Base-by-base conservation (phyloP, 108 stramenopile genomes). In the Schizochytrium sp. region DNA sequence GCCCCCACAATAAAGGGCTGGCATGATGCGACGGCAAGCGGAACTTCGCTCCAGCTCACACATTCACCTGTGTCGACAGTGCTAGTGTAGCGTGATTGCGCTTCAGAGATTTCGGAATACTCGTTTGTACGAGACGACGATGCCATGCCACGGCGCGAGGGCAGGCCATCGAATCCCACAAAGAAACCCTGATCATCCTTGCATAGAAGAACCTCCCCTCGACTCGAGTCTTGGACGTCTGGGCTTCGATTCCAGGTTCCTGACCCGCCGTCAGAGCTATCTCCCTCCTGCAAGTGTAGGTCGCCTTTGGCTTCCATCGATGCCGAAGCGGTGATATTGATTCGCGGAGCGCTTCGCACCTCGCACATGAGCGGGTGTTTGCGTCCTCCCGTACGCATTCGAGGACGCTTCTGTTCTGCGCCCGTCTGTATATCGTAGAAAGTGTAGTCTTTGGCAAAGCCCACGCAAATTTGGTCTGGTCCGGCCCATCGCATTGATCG, bases 291-390 rank as follows among this genome's bases (percentile, higher is more conserved):
- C n/a, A 3, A n/a, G 58, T 59, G 58, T 0, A 59, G 58, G 58
- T 34, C 34, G 34, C 34, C 34, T 0, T 34, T 34, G 34, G 34
- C 34, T 34, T 34, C 34, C 34, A 2, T 34, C 34, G 34, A 34
- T 34, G 34, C 34, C 34, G 34, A 34, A 34, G 34, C 0, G 34
- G 34, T 34, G 34, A 34, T 34, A 34, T 57, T 57, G 55, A 57
- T 16, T 14, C 55, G 55, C 43, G 45, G 25, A 6, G 48, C 45
- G 76, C 76, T 83, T 1, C 76, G 76, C 19, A 83, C 51, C 3
- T 53, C 28, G 76, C 76, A 83, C 76, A 83, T 83, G 48, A 83
- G 76, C 51, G 76, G 76, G 43, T 47, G 48, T 23, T 83, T 83
- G 76, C 76, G 76, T 45, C 45, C 76, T 0, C 76, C 76, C 23